These are phyloP conservation scores for Dimargaris cristalligena DNA, from an alignment of 192 early-diverging fungal genomes.

Conservation along the genomic window DNA sequence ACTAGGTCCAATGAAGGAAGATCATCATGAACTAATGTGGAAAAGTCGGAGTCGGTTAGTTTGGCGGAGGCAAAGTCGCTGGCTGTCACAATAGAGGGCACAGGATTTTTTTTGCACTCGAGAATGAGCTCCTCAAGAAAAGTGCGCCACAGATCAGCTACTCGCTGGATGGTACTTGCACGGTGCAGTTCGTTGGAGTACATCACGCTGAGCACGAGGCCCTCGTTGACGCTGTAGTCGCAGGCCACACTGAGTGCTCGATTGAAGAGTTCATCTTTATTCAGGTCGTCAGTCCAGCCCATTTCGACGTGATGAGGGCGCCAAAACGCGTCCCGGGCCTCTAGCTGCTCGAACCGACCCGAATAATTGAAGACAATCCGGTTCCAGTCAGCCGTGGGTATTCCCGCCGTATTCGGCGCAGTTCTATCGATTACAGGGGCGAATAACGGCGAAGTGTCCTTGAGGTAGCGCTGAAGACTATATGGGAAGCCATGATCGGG, in stretches of 20 bases:
- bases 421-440: neutral
- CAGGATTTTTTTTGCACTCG: neutral
- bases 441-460: neutral
- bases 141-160: neutral
- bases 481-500: neutral
- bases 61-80: neutral
- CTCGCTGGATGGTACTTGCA: neutral
- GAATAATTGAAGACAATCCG: neutral
- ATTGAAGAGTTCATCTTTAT: neutral
- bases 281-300: neutral
- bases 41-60: neutral
- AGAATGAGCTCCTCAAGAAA: neutral
- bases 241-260: neutral
- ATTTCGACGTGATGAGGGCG: neutral
- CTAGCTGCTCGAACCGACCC: neutral
- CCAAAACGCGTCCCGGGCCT: neutral
- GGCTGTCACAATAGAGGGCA: neutral
- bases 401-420: too few species aligned
- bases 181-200: neutral
- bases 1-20: neutral
- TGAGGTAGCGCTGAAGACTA: neutral
- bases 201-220: neutral
- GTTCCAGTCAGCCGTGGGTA: neutral
- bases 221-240: neutral
- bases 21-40: neutral